Percentiles rank a stretch among this genome's conserved stretches.
Conservation (phyloP, 495 filamentous ascomycete species). For the Aspergillus biplanus region DNA sequence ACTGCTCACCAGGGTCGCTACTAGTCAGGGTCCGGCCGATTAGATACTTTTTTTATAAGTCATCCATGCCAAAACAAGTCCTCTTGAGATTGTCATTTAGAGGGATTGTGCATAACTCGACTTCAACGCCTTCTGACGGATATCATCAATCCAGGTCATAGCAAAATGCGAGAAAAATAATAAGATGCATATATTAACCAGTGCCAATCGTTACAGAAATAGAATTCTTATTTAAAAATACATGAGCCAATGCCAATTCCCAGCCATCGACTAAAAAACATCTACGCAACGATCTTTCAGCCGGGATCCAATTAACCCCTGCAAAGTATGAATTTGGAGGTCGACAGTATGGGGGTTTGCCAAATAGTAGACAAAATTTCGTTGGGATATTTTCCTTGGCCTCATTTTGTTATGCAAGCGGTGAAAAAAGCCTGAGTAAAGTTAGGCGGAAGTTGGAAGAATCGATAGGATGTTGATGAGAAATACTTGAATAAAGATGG, state of each 20-base stretch:
- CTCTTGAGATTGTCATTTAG: too few relatives aligned
- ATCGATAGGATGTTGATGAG: conserved; percentile 12
- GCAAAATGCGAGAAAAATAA: conserved; percentile 2
- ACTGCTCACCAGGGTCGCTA: too few relatives aligned
- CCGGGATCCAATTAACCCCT: background rate
- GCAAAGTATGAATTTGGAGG: background rate
- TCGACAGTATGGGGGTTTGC: background rate
- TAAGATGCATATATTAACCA: conserved; percentile 14
- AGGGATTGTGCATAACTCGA: too few relatives aligned
- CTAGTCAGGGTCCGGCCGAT: too few relatives aligned
- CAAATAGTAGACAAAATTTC: background rate
- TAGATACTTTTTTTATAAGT: too few relatives aligned
- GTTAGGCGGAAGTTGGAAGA: conserved; percentile 22
- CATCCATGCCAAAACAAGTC: too few relatives aligned
- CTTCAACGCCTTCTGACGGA: too few relatives aligned
- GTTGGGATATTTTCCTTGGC: background rate
- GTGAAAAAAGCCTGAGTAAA: conserved; percentile 67
- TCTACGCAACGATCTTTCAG: background rate
- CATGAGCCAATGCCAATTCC: conserved; percentile 18
- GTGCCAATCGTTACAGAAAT: conserved; percentile 18
- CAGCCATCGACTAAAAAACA: conserved; percentile 10
- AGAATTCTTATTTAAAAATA: conserved; percentile 27
- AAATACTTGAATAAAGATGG: conserved; percentile 89
- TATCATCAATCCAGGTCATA: background rate
- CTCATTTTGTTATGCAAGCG: conserved; percentile 53